phyloP scores from a whole-genome alignment of 2,329 filamentous ascomycete genomes.

The Colletotrichum sp. region DNA sequence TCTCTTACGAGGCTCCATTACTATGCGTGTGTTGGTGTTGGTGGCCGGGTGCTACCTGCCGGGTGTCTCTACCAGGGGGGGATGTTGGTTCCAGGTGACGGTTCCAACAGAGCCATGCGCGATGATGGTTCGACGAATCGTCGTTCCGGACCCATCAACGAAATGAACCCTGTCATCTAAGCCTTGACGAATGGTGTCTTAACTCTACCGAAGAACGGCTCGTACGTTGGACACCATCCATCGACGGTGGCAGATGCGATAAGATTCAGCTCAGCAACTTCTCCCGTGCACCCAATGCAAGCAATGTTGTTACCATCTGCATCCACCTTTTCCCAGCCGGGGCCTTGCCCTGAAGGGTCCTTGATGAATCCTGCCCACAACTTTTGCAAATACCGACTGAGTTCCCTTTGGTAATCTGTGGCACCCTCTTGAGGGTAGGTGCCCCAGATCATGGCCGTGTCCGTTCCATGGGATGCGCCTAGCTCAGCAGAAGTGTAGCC shows the following conservation, averaged over 20 bases:
- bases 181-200: background rate
- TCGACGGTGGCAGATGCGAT: background rate
- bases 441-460: constrained; percentile 1
- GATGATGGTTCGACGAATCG: background rate
- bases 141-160: background rate
- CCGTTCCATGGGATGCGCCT: background rate
- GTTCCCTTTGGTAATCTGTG: background rate
- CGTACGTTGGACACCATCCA: background rate
- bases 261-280: background rate
- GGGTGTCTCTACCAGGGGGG: too few relatives aligned
- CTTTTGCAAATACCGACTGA: background rate
- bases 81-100: background rate
- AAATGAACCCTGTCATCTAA: background rate
- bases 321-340: background rate
- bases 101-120: background rate
- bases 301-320: background rate
- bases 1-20: background rate
- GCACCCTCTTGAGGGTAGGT: background rate
- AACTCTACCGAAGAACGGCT: background rate
- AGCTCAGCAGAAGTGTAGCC: constrained; percentile 2
- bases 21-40: background rate
- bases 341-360: background rate
- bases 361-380: constrained; percentile 1
- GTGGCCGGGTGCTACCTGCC: background rate
- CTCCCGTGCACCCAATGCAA: background rate